Evolutionary conservation across 1,284 basidiomycete genomes (phyloP).

Genomic region (Afroboletus lepidellus): DNA sequence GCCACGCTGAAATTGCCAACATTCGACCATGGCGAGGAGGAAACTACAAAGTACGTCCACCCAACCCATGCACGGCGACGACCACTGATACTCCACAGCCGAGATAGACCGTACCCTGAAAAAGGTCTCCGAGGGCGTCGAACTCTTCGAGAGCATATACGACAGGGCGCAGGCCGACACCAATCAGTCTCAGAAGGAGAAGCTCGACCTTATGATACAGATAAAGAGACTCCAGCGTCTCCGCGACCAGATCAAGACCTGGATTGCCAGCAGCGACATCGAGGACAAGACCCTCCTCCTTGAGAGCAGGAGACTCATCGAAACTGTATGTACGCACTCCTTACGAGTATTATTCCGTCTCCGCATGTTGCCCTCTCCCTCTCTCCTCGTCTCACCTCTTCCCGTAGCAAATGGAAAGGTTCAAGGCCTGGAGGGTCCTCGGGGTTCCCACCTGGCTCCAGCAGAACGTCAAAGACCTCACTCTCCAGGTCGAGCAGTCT

Average conservation of each 20-base stretch:
- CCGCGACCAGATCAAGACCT: conserved; percentile 99
- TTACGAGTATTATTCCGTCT: too few species aligned
- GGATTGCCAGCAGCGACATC: conserved; percentile 98
- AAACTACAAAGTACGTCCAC: conserved; percentile 71
- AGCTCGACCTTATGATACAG: conserved; percentile 94
- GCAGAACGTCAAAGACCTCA: conserved; percentile 86
- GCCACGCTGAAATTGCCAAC: too few species aligned
- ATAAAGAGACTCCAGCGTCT: conserved; percentile 99
- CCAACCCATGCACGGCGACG: not conserved
- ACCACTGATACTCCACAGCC: conserved; percentile 46
- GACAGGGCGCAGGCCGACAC: conserved; percentile 94
- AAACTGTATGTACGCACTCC: conserved; percentile 79
- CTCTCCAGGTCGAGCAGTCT: conserved; percentile 89
- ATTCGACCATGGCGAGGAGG: conserved; percentile 73
- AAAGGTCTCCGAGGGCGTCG: conserved; percentile 91
- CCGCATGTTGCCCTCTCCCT: too few species aligned
- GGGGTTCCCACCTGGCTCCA: conserved; percentile 89
- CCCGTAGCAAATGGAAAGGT: conserved; percentile 98
- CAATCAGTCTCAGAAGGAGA: conserved; percentile 96
- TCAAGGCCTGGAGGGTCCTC: conserved; percentile 97
- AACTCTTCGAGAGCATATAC: conserved; percentile 93
- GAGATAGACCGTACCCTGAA: conserved; percentile 97
- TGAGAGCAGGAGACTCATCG: conserved; percentile 94
- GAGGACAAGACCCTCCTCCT: conserved; percentile 96
- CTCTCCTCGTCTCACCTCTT: not conserved